Evolutionary conservation across 441 rosid species (phyloP).

Genomic region (Eruca vesicaria): DNA sequence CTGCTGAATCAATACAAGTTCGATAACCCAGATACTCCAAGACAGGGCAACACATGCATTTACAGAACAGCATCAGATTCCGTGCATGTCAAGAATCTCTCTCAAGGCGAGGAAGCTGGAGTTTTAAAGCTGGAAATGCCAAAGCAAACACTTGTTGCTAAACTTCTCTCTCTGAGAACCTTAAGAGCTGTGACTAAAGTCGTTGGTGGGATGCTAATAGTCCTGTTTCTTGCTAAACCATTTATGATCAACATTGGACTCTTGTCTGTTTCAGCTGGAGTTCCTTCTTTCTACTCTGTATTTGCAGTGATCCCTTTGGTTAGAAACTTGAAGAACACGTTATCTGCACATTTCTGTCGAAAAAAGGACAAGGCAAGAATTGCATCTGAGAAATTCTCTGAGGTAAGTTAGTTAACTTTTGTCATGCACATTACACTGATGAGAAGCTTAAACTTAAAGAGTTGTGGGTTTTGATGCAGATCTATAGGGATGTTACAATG

Average conservation of each 20-base stretch:
- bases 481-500: constrained; percentile 67
- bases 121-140: constrained; percentile 34
- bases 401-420: constrained; percentile 37
- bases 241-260: constrained; percentile 41
- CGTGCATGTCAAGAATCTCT: constrained; percentile 9
- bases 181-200: constrained; percentile 37
- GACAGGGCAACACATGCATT: constrained; percentile 24
- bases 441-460: neutral
- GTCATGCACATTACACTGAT: neutral
- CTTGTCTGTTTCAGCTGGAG: constrained; percentile 42
- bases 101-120: constrained; percentile 7
- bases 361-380: constrained; percentile 46
- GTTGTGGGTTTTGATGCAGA: constrained; percentile 33
- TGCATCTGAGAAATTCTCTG: constrained; percentile 51
- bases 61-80: constrained; percentile 35
- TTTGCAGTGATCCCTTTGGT: constrained; percentile 53
- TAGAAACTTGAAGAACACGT: constrained; percentile 47
- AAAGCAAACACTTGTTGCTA: constrained; percentile 24
- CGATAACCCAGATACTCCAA: constrained; percentile 27
- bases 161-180: constrained; percentile 16
- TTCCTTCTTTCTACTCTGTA: constrained; percentile 50
- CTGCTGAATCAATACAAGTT: constrained; percentile 31
- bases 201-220: constrained; percentile 39
- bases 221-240: constrained; percentile 47
- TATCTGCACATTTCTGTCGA: constrained; percentile 42